These are phyloP conservation scores for Phytophthora nicotianae DNA, from an alignment of 352 stramenopile genomes.

Conservation along the genomic window DNA sequence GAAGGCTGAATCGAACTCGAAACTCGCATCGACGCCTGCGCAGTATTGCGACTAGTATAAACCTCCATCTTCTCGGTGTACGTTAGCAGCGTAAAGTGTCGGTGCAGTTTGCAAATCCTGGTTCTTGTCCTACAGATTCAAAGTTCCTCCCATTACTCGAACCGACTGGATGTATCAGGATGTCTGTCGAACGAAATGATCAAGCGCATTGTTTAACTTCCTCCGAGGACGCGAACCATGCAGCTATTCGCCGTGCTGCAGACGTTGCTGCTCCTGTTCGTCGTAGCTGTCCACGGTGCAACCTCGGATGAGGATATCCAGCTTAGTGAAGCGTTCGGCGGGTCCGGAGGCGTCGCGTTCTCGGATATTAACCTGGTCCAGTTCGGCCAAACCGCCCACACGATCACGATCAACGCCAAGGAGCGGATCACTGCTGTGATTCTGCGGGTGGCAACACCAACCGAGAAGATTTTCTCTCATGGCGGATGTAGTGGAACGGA, in stretches of 20 bases:
- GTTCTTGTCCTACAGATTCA: conserved; percentile 30
- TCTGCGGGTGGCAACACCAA: conserved; percentile 21
- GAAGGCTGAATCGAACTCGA: too few species aligned
- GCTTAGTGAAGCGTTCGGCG: conserved; percentile 31
- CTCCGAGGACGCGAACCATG: conserved; percentile 1
- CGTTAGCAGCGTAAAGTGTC: not conserved
- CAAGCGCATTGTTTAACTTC: conserved; percentile 16
- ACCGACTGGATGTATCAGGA: conserved; percentile 8
- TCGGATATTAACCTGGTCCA: conserved; percentile 31
- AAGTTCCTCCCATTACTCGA: conserved; percentile 3
- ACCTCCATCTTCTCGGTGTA: conserved; percentile 5
- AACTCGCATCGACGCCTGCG: too few species aligned
- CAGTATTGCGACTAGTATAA: too few species aligned
- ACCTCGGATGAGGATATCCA: conserved; percentile 37
- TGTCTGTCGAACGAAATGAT: not conserved
- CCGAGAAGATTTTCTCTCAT: conserved; percentile 24
- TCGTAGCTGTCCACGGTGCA: conserved; percentile 9
- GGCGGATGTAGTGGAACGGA: conserved; percentile 31
- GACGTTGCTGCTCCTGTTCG: conserved; percentile 21
- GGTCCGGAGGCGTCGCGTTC: conserved; percentile 31
- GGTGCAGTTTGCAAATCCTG: conserved; percentile 16
- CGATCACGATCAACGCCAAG: conserved; percentile 28
- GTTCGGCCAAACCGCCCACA: conserved; percentile 24
- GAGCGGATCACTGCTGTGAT: conserved; percentile 22
- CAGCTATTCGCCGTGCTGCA: conserved; percentile 9